phyloP scores from a whole-genome alignment of 2,329 filamentous ascomycete genomes.

The Aureobasidium sp. region DNA sequence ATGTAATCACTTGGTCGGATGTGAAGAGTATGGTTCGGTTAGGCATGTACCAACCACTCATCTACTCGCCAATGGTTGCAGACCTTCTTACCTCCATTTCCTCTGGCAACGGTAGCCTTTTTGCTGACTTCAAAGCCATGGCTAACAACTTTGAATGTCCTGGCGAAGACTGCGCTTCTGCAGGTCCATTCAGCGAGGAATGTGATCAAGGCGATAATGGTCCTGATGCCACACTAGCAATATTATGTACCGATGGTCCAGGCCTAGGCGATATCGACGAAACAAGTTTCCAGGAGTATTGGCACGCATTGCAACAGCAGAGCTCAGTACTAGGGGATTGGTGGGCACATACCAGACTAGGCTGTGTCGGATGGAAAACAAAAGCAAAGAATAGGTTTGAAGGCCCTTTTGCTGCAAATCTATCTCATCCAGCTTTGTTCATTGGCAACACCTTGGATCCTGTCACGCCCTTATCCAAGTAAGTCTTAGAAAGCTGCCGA shows the following conservation, averaged over 20 bases:
- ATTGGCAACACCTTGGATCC: slow-evolving; percentile 53
- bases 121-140: slow-evolving; percentile 37
- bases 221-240: slow-evolving; percentile 21
- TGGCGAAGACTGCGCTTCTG: slow-evolving; percentile 21
- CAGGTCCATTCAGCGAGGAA: slow-evolving; percentile 25
- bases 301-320: slow-evolving; percentile 24
- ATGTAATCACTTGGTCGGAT: slow-evolving; percentile 34
- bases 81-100: slow-evolving; percentile 28
- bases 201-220: slow-evolving; percentile 15
- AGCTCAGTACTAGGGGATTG: slow-evolving; percentile 29
- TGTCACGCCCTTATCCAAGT: slow-evolving; percentile 45
- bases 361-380: slow-evolving; percentile 26
- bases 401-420: slow-evolving; percentile 29
- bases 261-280: slow-evolving; percentile 22
- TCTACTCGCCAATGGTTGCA: slow-evolving; percentile 26
- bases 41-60: slow-evolving; percentile 29
- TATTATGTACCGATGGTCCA: slow-evolving; percentile 33
- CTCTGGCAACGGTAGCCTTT: slow-evolving; percentile 22
- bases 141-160: slow-evolving; percentile 20
- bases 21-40: slow-evolving; percentile 28
- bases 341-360: slow-evolving; percentile 32
- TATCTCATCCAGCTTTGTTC: slow-evolving; percentile 49
- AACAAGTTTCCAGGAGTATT: slow-evolving; percentile 19
- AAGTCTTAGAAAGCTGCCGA: background rate
- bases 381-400: slow-evolving; percentile 19